Evolutionary conservation across 2,329 filamentous ascomycete species (phyloP).

Genomic region (Phyllosticta citribraziliensis): DNA sequence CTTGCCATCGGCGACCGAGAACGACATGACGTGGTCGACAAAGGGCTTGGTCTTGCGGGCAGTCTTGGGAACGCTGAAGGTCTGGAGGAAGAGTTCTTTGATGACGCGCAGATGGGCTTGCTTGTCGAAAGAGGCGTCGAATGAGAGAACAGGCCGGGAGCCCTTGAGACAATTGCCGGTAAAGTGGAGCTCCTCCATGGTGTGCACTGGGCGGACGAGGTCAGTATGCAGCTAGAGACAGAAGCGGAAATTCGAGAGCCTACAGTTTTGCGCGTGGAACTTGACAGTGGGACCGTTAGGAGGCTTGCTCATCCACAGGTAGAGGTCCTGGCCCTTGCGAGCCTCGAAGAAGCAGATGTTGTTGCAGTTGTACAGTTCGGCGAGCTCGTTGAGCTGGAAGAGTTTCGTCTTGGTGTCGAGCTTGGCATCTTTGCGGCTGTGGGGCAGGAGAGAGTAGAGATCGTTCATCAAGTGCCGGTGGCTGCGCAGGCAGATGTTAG

Average conservation of each 20-base stretch:
- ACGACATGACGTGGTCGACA: constrained; percentile 87
- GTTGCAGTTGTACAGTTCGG: constrained; percentile 82
- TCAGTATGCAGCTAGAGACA: not conserved
- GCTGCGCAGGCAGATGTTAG: constrained; percentile 39
- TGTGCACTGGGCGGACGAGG: constrained; percentile 56
- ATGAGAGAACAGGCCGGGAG: constrained; percentile 80
- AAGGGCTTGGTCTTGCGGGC: constrained; percentile 91
- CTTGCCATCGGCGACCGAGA: constrained; percentile 84
- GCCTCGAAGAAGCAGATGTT: constrained; percentile 94
- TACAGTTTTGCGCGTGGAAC: constrained; percentile 70
- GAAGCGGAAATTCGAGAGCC: not conserved
- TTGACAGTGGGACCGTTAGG: constrained; percentile 72
- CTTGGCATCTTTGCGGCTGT: constrained; percentile 89
- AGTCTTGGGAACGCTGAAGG: constrained; percentile 83
- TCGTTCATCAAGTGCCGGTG: constrained; percentile 92
- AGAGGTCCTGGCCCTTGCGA: constrained; percentile 86
- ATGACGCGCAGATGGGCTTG: constrained; percentile 72
- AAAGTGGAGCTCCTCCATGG: constrained; percentile 94
- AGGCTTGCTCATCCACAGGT: constrained; percentile 85
- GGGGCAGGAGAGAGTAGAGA: constrained; percentile 77
- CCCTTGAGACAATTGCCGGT: constrained; percentile 95
- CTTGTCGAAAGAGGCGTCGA: constrained; percentile 77
- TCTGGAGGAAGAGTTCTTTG: constrained; percentile 81
- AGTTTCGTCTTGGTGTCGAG: constrained; percentile 92
- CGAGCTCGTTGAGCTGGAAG: constrained; percentile 32